Conservation (phyloP, 2,329 filamentous ascomycete genomes). For the Cladosporium sp. region DNA sequence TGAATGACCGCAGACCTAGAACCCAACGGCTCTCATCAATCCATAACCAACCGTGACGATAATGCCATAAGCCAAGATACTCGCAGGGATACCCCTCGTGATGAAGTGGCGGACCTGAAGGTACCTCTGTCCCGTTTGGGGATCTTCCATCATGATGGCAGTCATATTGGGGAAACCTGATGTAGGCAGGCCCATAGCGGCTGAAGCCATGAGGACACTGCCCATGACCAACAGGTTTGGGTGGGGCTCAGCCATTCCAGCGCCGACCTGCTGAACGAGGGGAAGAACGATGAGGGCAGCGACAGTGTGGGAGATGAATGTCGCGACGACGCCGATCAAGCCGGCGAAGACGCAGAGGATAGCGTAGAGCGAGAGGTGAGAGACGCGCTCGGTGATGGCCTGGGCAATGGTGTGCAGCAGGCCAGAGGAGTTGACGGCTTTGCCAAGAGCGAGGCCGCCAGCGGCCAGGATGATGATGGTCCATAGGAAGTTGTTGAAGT, state of each 20-base stretch:
- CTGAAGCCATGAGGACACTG: constrained; percentile 90
- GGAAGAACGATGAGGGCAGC: constrained; percentile 92
- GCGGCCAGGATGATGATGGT: constrained; percentile 98
- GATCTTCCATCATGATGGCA: constrained; percentile 98
- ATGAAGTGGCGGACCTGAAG: constrained; percentile 92
- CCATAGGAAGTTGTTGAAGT: constrained; percentile 99
- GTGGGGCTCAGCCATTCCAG: constrained; percentile 80
- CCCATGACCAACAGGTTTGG: constrained; percentile 95
- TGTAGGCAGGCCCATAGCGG: constrained; percentile 95
- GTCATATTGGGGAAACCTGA: constrained; percentile 99
- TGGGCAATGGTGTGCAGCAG: constrained; percentile 82
- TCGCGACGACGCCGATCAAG: constrained; percentile 87
- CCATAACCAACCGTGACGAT: constrained; percentile 88
- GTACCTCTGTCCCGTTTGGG: constrained; percentile 84
- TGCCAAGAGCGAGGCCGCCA: constrained; percentile 85
- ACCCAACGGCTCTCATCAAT: constrained; percentile 72
- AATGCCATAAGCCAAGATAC: constrained; percentile 73
- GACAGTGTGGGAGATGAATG: constrained; percentile 96
- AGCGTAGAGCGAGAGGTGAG: constrained; percentile 76
- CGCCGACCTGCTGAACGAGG: constrained; percentile 80
- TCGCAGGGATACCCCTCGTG: constrained; percentile 84
- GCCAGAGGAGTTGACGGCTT: constrained; percentile 89
- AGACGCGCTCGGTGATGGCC: constrained; percentile 68
- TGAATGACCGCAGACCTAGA: constrained; percentile 39
- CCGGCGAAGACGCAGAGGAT: constrained; percentile 80